Evolutionary conservation across 371 early-diverging fungal species (phyloP).

Genomic region (Mucor irregularis): DNA sequence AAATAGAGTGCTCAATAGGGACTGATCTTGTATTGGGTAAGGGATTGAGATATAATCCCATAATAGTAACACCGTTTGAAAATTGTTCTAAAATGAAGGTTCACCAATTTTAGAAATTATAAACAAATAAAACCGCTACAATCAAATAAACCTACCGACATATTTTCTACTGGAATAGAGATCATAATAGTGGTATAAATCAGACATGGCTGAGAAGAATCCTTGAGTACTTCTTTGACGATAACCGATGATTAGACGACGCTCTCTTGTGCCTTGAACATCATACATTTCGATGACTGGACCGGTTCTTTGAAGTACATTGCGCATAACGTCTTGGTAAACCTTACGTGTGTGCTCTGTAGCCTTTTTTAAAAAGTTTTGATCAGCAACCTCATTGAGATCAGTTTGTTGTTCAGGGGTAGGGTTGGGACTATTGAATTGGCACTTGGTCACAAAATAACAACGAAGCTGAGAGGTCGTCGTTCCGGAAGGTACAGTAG

Average conservation of each 20-base stretch:
- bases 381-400: constrained; percentile 88
- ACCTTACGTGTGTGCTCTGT: constrained; percentile 89
- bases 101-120: too few species aligned
- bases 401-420: constrained; percentile 77
- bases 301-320: constrained; percentile 85
- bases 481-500: constrained; percentile 81
- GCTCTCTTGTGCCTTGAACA: constrained; percentile 83
- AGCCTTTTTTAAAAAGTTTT: constrained; percentile 92
- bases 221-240: constrained; percentile 88
- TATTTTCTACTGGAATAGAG: constrained; percentile 96
- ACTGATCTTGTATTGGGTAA: constrained; percentile 75
- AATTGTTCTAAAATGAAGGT: constrained; percentile 79
- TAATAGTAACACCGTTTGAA: constrained; percentile 96
- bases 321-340: constrained; percentile 84
- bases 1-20: constrained; percentile 90
- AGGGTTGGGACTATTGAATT: constrained; percentile 86
- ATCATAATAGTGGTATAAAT: constrained; percentile 97
- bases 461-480: constrained; percentile 85
- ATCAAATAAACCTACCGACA: constrained; percentile 66
- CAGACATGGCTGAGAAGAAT: constrained; percentile 95
- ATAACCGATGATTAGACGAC: constrained; percentile 90
- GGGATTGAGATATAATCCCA: constrained; percentile 90
- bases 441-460: constrained; percentile 93
- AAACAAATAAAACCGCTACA: not conserved
- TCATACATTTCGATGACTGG: constrained; percentile 95